Percentiles rank a stretch among this genome's conserved stretches.
Evolutionary conservation across 192 early-diverging fungal species (phyloP).

Genomic region (Entomortierella parvispora): DNA sequence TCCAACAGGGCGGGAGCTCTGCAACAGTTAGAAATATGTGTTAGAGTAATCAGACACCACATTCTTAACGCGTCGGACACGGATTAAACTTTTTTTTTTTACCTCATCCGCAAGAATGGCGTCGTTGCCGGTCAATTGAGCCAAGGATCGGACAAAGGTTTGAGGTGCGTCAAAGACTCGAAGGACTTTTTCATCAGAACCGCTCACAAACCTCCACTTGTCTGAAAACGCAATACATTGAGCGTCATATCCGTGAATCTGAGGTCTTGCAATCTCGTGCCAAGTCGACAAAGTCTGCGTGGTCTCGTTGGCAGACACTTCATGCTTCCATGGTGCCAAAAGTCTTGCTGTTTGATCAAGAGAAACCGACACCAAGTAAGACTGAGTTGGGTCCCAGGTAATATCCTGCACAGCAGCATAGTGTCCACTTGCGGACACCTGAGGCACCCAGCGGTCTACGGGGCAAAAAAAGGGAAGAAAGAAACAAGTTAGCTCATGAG

Average conservation of each 20-base stretch:
- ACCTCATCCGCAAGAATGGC: constrained; percentile 54
- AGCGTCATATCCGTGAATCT: constrained; percentile 97
- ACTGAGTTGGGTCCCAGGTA: constrained; percentile 82
- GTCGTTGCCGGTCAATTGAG: constrained; percentile 56
- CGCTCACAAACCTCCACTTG: constrained; percentile 81
- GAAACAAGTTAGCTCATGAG: too few species aligned
- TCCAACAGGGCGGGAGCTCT: constrained; percentile 70
- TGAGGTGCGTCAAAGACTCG: constrained; percentile 89
- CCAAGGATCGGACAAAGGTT: constrained; percentile 77
- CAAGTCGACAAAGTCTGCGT: constrained; percentile 61
- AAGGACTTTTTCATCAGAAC: constrained; percentile 95
- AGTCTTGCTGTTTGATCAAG: constrained; percentile 92
- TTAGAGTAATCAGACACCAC: too few species aligned
- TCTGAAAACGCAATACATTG: constrained; percentile 84
- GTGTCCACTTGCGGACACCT: constrained; percentile 83
- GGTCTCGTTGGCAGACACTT: constrained; percentile 8
- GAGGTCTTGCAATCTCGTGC: constrained; percentile 94
- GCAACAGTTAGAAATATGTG: too few species aligned
- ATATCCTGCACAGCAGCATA: constrained; percentile 80
- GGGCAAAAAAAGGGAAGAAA: not conserved
- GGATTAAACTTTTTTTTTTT: not conserved
- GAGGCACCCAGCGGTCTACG: constrained; percentile 71
- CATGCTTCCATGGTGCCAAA: constrained; percentile 77
- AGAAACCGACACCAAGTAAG: constrained; percentile 79
- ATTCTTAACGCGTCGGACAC: too few species aligned